These are phyloP conservation scores for Castanea crenata DNA, from an alignment of 306 rosid species.

Conservation along the genomic window DNA sequence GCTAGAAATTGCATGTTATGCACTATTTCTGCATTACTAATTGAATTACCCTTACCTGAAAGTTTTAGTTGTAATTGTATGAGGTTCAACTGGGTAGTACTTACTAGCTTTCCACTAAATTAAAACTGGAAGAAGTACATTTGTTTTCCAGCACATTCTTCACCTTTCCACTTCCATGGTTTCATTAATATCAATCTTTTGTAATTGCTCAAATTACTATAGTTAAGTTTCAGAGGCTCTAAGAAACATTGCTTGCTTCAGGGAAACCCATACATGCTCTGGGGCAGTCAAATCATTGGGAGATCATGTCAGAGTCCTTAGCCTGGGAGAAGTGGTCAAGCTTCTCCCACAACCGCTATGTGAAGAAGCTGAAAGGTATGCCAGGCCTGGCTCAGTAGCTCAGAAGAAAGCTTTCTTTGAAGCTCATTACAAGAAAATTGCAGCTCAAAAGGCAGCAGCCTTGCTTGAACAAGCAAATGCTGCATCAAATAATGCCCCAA, in stretches of 20 bases:
- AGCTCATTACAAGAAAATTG: conserved; percentile 92
- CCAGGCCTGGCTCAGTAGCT: conserved; percentile 90
- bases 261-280: conserved; percentile 70
- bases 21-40: not conserved
- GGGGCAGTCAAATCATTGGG: conserved; percentile 88
- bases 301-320: conserved; percentile 71
- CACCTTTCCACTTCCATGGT: not conserved
- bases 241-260: conserved; percentile 15
- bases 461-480: conserved; percentile 70
- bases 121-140: not conserved
- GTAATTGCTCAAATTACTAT: not conserved
- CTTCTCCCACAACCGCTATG: conserved; percentile 83
- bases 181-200: not conserved
- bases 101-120: not conserved
- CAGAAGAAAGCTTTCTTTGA: conserved; percentile 99
- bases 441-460: conserved; percentile 79
- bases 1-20: not conserved
- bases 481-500: conserved; percentile 20
- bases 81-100: not conserved
- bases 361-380: conserved; percentile 90
- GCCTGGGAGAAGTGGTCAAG: conserved; percentile 95
- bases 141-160: not conserved
- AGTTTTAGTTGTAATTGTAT: not conserved
- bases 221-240: not conserved
- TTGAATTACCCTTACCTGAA: not conserved